Evolutionary conservation across 2,329 filamentous ascomycete genomes (phyloP).

Genomic region (Epichloe coenophiala): DNA sequence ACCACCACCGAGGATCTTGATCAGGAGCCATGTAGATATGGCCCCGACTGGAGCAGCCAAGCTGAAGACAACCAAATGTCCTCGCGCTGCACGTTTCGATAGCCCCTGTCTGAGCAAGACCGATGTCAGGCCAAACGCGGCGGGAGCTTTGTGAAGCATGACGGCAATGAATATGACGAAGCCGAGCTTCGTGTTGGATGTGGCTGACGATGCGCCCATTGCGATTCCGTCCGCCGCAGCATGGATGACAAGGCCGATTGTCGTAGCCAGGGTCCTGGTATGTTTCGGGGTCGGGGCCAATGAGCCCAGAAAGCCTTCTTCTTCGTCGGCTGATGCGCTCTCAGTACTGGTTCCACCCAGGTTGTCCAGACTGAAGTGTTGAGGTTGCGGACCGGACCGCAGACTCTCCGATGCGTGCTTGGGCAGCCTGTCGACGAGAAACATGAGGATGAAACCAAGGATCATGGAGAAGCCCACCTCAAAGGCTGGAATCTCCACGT

Average conservation of each 20-base stretch:
- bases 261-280: conserved; percentile 62
- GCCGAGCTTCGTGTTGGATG: conserved; percentile 59
- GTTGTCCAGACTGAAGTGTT: conserved; percentile 82
- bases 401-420: conserved; percentile 55
- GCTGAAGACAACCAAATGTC: conserved; percentile 82
- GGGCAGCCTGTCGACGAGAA: conserved; percentile 78
- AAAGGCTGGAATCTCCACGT: conserved; percentile 43
- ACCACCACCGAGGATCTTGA: conserved; percentile 57
- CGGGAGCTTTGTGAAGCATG: conserved; percentile 94
- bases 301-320: conserved; percentile 45
- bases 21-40: conserved; percentile 66
- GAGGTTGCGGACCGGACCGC: conserved; percentile 51
- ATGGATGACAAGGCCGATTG: conserved; percentile 89
- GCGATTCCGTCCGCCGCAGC: conserved; percentile 91
- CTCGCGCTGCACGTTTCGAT: conserved; percentile 70
- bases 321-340: conserved; percentile 36
- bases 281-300: conserved; percentile 43
- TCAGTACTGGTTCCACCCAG: conserved; percentile 36
- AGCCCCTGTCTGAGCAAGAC: conserved; percentile 83
- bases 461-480: conserved; percentile 82
- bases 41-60: conserved; percentile 81
- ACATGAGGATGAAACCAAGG: conserved; percentile 90
- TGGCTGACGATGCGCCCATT: conserved; percentile 76
- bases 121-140: conserved; percentile 86
- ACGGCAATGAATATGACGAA: conserved; percentile 93